These are phyloP conservation scores for Phytophthora constricta DNA, from an alignment of 352 stramenopile species.

Conservation along the genomic window DNA sequence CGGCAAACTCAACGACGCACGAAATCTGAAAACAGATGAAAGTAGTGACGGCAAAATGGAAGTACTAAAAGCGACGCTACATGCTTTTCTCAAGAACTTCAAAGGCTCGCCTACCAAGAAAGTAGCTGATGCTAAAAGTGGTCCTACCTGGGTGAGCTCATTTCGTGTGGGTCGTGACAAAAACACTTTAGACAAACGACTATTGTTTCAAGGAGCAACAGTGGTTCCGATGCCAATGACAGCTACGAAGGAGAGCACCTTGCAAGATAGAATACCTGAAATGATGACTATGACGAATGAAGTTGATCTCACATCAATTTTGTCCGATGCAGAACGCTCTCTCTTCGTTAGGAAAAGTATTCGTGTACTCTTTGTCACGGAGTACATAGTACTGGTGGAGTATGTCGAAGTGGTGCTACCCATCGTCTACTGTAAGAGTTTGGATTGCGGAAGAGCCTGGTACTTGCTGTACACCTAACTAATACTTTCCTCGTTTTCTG, in stretches of 20 bases:
- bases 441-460: neutral
- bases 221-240: neutral
- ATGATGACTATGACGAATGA: neutral
- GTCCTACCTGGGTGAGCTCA: too few species aligned
- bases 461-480: neutral
- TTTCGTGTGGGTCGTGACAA: too few species aligned
- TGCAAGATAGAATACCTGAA: neutral
- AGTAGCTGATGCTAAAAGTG: too few species aligned
- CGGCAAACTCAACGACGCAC: too few species aligned
- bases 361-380: constrained; percentile 33
- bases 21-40: too few species aligned
- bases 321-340: constrained; percentile 15
- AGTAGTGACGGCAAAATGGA: constrained; percentile 10
- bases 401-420: constrained; percentile 42
- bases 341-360: constrained; percentile 26
- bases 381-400: constrained; percentile 47
- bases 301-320: constrained; percentile 3
- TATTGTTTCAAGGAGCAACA: neutral
- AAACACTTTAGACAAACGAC: neutral
- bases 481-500: neutral
- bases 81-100: too few species aligned
- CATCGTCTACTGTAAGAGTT: constrained; percentile 31
- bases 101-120: too few species aligned
- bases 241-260: neutral
- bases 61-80: too few species aligned